Percentiles rank a stretch among this genome's conserved stretches.
Evolutionary conservation across 495 filamentous ascomycete genomes (phyloP).

Genomic region (Penicillium egyptiacum): DNA sequence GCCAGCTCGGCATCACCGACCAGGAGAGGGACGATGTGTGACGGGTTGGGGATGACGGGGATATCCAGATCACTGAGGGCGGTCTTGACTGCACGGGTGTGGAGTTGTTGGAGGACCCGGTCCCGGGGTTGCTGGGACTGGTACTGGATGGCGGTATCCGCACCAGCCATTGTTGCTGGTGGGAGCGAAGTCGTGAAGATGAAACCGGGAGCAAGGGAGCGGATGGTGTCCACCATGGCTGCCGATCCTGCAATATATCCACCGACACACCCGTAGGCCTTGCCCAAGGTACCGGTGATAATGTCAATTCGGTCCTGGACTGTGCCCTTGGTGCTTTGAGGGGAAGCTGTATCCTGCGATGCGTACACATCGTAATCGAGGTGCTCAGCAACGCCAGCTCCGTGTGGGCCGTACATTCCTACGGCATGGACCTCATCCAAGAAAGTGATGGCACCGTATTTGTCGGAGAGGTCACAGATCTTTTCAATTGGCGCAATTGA

Average conservation of each 20-base stretch:
- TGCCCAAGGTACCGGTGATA: conserved; percentile 94
- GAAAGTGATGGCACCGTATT: conserved; percentile 97
- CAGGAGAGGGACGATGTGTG: conserved; percentile 90
- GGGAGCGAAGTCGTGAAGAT: conserved; percentile 98
- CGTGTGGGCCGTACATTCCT: conserved; percentile 97
- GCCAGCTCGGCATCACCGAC: conserved; percentile 95
- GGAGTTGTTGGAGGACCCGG: conserved; percentile 86
- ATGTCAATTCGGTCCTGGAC: conserved; percentile 96
- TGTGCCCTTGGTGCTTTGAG: conserved; percentile 65
- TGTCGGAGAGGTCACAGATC: conserved; percentile 94
- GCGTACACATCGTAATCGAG: conserved; percentile 76
- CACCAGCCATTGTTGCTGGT: conserved; percentile 95
- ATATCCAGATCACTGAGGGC: conserved; percentile 74
- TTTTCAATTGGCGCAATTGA: conserved; percentile 92
- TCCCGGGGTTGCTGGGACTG: conserved; percentile 80
- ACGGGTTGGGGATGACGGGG: conserved; percentile 97
- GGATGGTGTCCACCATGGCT: conserved; percentile 89
- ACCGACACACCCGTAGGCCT: conserved; percentile 96
- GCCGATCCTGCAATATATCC: conserved; percentile 93
- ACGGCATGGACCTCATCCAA: conserved; percentile 98
- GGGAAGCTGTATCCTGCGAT: conserved; percentile 59
- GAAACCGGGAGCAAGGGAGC: conserved; percentile 93
- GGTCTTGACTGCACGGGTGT: conserved; percentile 89
- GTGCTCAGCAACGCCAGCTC: conserved; percentile 95
- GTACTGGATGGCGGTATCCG: conserved; percentile 87